phyloP scores from a whole-genome alignment of 1,139 yeast genomes.

The Meyerozyma guilliermondii region DNA sequence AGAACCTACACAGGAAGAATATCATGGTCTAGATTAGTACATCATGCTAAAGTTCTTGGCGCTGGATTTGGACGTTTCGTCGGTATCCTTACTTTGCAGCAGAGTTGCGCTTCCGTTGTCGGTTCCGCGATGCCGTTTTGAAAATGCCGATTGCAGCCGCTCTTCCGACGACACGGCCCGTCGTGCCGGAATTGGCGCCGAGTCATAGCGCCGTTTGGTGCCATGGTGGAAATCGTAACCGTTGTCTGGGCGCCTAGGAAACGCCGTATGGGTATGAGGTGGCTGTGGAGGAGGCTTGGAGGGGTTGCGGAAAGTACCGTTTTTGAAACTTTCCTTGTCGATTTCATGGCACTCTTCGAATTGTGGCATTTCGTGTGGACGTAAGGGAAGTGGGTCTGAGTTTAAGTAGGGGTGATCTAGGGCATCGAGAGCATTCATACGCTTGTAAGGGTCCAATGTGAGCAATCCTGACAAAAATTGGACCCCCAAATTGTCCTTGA shows the following conservation, averaged over 20 bases:
- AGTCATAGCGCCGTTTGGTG: background rate
- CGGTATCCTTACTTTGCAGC: background rate
- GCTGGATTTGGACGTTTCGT: background rate
- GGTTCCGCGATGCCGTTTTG: slow-evolving; percentile 1
- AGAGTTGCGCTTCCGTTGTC: background rate
- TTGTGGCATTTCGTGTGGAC: slow-evolving; percentile 52
- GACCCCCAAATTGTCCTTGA: slow-evolving; percentile 26
- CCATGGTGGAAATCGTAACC: background rate
- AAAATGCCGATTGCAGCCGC: background rate
- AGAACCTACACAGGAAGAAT: too few species aligned
- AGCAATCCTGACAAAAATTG: slow-evolving; percentile 52
- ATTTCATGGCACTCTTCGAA: slow-evolving; percentile 89
- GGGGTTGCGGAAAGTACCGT: slow-evolving; percentile 7
- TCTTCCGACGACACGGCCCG: background rate
- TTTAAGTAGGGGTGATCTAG: slow-evolving; percentile 64
- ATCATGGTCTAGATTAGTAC: too few species aligned
- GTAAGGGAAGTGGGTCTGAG: slow-evolving; percentile 58
- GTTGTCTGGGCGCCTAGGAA: background rate
- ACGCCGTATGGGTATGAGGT: background rate
- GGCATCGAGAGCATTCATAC: slow-evolving; percentile 80
- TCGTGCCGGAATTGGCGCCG: background rate
- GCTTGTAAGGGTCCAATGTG: slow-evolving; percentile 59
- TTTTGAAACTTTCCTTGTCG: slow-evolving; percentile 62
- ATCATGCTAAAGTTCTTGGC: background rate
- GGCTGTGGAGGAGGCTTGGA: background rate